Evolutionary conservation across 208 protist species (phyloP).

Genomic region (Leishmania turanica): DNA sequence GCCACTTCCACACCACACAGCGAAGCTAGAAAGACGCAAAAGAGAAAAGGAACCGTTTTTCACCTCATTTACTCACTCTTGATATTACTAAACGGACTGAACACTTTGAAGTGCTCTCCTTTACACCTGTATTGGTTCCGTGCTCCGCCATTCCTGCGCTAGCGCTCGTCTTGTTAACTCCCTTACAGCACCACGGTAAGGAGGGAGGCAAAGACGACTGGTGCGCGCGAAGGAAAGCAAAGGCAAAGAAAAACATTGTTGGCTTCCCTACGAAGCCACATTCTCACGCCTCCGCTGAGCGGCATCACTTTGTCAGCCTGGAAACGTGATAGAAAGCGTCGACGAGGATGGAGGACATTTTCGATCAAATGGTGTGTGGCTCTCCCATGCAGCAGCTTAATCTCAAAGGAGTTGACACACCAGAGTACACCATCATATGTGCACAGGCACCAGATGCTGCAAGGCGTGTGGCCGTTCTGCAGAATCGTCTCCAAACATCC

Average conservation of each 20-base stretch:
- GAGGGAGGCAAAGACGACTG: not conserved
- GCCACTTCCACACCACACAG: not conserved
- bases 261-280: not conserved
- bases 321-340: not conserved
- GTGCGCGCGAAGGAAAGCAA: not conserved
- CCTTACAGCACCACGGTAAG: not conserved
- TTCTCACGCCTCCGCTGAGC: not conserved
- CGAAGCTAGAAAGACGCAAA: not conserved
- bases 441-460: slow-evolving; percentile 60
- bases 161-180: not conserved
- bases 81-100: not conserved
- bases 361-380: slow-evolving; percentile 64
- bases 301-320: slow-evolving; percentile 2
- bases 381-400: slow-evolving; percentile 62
- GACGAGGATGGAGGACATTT: slow-evolving; percentile 62
- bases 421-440: slow-evolving; percentile 87
- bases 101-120: not conserved
- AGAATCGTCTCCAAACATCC: slow-evolving; percentile 66
- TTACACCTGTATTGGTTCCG: not conserved
- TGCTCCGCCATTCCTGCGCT: not conserved
- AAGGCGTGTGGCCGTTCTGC: slow-evolving; percentile 62
- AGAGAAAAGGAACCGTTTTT: not conserved
- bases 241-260: not conserved
- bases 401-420: slow-evolving; percentile 32
- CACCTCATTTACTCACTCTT: slow-evolving; percentile 1